Percentiles rank a stretch among this genome's conserved stretches.
Conservation (phyloP, 441 rosid species). For the Syzygium malaccense region DNA sequence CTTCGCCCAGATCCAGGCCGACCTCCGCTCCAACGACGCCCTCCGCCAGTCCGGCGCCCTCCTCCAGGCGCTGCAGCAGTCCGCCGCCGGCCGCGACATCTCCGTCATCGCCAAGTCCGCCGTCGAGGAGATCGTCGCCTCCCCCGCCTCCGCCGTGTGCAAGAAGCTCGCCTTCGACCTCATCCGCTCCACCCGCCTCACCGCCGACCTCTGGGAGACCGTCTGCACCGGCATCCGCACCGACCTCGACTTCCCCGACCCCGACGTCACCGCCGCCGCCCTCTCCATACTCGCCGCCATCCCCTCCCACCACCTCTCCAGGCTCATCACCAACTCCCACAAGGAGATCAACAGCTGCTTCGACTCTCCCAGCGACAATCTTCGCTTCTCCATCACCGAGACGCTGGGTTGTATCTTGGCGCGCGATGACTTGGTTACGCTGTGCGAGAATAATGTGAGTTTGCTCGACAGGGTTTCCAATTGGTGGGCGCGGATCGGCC, state of each 20-base stretch:
- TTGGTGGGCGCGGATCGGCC: constrained; percentile 89
- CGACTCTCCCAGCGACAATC: constrained; percentile 64
- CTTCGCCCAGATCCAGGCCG: constrained; percentile 98
- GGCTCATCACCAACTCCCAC: constrained; percentile 64
- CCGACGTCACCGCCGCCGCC: constrained; percentile 92
- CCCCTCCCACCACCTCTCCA: constrained; percentile 77
- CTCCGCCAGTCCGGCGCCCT: constrained; percentile 92
- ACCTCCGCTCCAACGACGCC: constrained; percentile 96
- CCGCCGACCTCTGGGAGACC: constrained; percentile 98
- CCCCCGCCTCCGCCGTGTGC: constrained; percentile 93
- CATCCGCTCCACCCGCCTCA: constrained; percentile 86
- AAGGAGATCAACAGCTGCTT: constrained; percentile 76
- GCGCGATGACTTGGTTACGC: constrained; percentile 83
- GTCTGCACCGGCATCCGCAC: constrained; percentile 72
- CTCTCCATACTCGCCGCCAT: constrained; percentile 87
- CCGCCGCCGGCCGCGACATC: constrained; percentile 88
- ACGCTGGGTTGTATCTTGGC: constrained; percentile 91
- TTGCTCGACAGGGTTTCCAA: constrained; percentile 79
- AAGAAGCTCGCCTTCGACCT: constrained; percentile 93
- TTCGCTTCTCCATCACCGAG: constrained; percentile 83
- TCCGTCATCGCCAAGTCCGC: constrained; percentile 87
- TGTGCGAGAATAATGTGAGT: constrained; percentile 79
- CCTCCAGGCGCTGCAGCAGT: constrained; percentile 89
- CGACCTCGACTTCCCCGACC: constrained; percentile 93
- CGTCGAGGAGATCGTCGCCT: constrained; percentile 89